These are phyloP conservation scores for Drechslerella coelobrocha DNA, from an alignment of 2,329 filamentous ascomycete genomes.

Conservation along the genomic window DNA sequence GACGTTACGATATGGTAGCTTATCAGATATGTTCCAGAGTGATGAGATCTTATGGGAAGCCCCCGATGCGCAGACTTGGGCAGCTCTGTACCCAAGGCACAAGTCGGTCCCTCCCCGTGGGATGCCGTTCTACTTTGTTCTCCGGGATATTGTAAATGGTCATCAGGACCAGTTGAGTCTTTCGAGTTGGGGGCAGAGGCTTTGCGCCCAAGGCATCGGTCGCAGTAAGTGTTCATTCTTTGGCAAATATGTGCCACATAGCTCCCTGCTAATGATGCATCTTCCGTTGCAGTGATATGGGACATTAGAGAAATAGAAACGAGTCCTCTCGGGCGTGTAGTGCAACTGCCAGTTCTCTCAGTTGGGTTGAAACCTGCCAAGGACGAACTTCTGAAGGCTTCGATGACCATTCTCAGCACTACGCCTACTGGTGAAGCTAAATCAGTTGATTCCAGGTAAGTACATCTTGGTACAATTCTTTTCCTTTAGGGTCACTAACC, in stretches of 20 bases:
- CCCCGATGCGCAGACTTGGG: slow-evolving; percentile 53
- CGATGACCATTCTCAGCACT: slow-evolving; percentile 51
- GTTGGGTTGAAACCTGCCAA: slow-evolving; percentile 54
- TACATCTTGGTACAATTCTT: slow-evolving; percentile 29
- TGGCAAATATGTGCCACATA: not conserved
- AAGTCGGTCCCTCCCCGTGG: slow-evolving; percentile 48
- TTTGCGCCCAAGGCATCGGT: slow-evolving; percentile 54
- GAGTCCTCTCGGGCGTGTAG: slow-evolving; percentile 51
- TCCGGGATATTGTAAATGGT: slow-evolving; percentile 53
- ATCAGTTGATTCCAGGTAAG: slow-evolving; percentile 49
- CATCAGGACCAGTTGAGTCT: slow-evolving; percentile 52
- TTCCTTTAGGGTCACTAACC: slow-evolving; percentile 10
- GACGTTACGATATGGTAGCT: not conserved
- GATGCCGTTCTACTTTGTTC: slow-evolving; percentile 53
- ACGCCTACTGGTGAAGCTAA: slow-evolving; percentile 51
- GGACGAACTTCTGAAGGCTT: slow-evolving; percentile 52
- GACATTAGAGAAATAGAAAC: slow-evolving; percentile 55
- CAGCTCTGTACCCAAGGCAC: slow-evolving; percentile 45
- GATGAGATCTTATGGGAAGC: slow-evolving; percentile 54
- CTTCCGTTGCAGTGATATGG: slow-evolving; percentile 52
- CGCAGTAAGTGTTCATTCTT: slow-evolving; percentile 37
- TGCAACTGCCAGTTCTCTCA: slow-evolving; percentile 51
- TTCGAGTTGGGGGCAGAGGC: slow-evolving; percentile 54
- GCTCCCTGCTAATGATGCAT: slow-evolving; percentile 7
- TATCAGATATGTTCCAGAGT: slow-evolving; percentile 31